Percentiles rank a stretch among this genome's conserved stretches.
These are phyloP conservation scores for Neonothopanus nambi DNA, from an alignment of 1,284 basidiomycete species.

Conservation along the genomic window DNA sequence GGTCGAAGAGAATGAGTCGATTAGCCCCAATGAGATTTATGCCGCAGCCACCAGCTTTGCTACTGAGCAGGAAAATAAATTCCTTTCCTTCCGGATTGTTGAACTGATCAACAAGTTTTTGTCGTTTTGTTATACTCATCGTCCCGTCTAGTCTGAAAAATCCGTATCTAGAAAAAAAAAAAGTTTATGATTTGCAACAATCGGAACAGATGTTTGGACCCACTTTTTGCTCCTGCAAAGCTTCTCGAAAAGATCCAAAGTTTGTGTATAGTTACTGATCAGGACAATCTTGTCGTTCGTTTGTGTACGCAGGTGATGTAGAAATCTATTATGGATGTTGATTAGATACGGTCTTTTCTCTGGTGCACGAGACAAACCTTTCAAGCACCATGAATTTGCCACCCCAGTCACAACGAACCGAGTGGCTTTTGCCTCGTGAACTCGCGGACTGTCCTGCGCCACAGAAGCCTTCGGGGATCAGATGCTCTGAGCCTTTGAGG, in stretches of 20 bases:
- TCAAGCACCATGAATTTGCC: slow-evolving; percentile 96
- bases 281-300: slow-evolving; percentile 98
- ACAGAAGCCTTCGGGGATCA: slow-evolving; percentile 84
- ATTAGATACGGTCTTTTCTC: not conserved
- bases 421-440: slow-evolving; percentile 47
- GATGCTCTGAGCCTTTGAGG: slow-evolving; percentile 79
- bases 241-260: slow-evolving; percentile 92
- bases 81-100: slow-evolving; percentile 96
- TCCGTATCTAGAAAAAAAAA: slow-evolving; percentile 72
- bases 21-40: slow-evolving; percentile 99
- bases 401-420: slow-evolving; percentile 76
- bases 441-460: slow-evolving; percentile 47
- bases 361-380: slow-evolving; percentile 50
- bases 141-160: slow-evolving; percentile 93
- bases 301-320: slow-evolving; percentile 78
- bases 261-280: slow-evolving; percentile 98
- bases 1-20: slow-evolving; percentile 94
- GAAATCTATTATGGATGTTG: slow-evolving; percentile 65
- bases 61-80: slow-evolving; percentile 94
- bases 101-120: slow-evolving; percentile 97
- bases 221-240: slow-evolving; percentile 84
- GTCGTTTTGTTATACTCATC: slow-evolving; percentile 92
- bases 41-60: slow-evolving; percentile 97
- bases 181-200: not conserved
- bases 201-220: slow-evolving; percentile 9